These are phyloP conservation scores for Balamuthia mandrillaris DNA, from an alignment of 208 protist genomes.

Conservation along the genomic window DNA sequence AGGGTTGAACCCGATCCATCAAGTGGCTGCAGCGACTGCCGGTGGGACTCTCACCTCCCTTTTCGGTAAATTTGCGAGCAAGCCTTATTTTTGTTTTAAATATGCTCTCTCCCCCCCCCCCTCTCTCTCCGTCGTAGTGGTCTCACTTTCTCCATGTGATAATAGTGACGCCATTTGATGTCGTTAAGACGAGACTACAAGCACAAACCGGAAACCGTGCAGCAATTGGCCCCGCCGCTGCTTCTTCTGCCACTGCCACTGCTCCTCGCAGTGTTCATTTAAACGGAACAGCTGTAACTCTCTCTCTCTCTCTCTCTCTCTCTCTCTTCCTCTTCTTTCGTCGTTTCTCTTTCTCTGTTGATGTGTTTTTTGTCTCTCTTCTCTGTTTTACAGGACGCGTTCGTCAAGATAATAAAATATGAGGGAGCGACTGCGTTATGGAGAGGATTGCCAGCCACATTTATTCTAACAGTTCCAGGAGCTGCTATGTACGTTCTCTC, in stretches of 20 bases:
- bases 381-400: conserved; percentile 14
- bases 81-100: no score
- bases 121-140: no score
- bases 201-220: neutral
- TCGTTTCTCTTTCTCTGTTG: neutral
- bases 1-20: neutral
- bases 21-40: neutral
- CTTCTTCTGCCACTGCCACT: neutral
- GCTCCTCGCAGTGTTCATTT: neutral
- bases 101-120: no score
- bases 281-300: neutral
- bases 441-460: conserved; percentile 36
- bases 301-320: neutral
- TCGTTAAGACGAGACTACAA: conserved; percentile 56
- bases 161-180: conserved; percentile 50
- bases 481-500: conserved; percentile 28
- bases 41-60: neutral
- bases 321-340: no score
- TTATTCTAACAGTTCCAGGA: conserved; percentile 49
- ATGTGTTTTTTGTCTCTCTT: neutral
- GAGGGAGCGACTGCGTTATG: conserved; percentile 47
- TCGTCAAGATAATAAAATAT: conserved; percentile 39
- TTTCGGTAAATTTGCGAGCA: neutral
- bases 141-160: neutral
- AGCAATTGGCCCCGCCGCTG: neutral